These are phyloP conservation scores for Lactuca saligna DNA, from an alignment of 129 eudicot genomes.

Conservation along the genomic window DNA sequence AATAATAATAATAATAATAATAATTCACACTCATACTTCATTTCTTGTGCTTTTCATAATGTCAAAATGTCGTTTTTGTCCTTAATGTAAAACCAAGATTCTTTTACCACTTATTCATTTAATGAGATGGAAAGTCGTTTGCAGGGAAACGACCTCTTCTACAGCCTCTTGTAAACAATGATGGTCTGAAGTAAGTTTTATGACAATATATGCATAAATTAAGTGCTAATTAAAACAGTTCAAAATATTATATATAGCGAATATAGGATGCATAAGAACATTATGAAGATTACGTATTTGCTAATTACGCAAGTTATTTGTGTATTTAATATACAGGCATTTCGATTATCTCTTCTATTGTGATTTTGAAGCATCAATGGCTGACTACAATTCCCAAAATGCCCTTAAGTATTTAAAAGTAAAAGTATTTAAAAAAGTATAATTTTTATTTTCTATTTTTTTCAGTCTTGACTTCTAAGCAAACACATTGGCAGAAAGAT, in stretches of 20 bases:
- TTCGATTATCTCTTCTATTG: slow-evolving; percentile 83
- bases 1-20: too few species aligned
- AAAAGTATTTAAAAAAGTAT: neutral
- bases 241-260: neutral
- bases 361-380: slow-evolving; percentile 97
- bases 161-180: slow-evolving; percentile 47
- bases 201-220: neutral
- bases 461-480: neutral
- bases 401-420: slow-evolving; percentile 89
- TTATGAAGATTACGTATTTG: neutral
- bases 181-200: slow-evolving; percentile 61
- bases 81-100: neutral
- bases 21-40: neutral
- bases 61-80: slow-evolving; percentile 1
- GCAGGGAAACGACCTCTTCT: slow-evolving; percentile 39
- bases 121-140: slow-evolving; percentile 89
- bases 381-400: slow-evolving; percentile 80
- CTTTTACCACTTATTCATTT: slow-evolving; percentile 5
- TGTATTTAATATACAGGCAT: slow-evolving; percentile 42
- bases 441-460: neutral
- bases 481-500: neutral
- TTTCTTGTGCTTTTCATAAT: neutral
- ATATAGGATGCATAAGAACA: neutral
- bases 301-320: neutral
- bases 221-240: neutral